phyloP scores from a whole-genome alignment of 2,329 filamentous ascomycete species.

The Colletotrichum sublineola region DNA sequence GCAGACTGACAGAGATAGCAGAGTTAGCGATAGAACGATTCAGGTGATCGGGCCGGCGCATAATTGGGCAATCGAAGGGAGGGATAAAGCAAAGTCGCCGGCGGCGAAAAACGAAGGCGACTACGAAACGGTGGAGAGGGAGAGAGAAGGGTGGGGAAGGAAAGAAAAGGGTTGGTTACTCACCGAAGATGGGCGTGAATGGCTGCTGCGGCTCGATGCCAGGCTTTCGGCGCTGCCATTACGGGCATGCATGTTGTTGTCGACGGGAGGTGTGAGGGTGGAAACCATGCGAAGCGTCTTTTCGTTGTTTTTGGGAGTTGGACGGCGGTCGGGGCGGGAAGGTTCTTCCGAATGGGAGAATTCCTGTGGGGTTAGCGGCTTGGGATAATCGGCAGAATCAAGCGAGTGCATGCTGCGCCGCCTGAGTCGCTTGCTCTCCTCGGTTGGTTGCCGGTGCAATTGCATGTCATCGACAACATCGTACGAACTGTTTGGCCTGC shows the following conservation, averaged over 20 bases:
- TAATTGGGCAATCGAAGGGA: constrained; percentile 60
- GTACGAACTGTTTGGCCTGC: constrained; percentile 68
- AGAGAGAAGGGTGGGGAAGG: neutral
- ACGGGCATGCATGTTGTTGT: constrained; percentile 53
- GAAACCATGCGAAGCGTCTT: constrained; percentile 57
- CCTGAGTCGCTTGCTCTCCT: constrained; percentile 83
- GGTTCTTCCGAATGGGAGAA: constrained; percentile 50
- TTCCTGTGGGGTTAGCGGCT: constrained; percentile 54
- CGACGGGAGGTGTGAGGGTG: constrained; percentile 44
- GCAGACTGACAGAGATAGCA: constrained; percentile 64
- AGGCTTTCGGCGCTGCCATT: constrained; percentile 76
- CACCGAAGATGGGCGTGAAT: constrained; percentile 76
- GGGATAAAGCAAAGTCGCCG: constrained; percentile 23
- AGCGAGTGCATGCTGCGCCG: constrained; percentile 84
- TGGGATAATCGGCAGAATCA: constrained; percentile 61
- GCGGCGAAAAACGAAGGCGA: too few species aligned
- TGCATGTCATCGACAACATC: constrained; percentile 75
- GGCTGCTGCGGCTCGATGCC: constrained; percentile 68
- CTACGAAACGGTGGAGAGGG: neutral
- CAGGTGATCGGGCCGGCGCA: constrained; percentile 45
- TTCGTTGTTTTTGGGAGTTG: constrained; percentile 47
- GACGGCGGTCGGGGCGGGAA: constrained; percentile 37
- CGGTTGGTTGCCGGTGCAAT: constrained; percentile 69
- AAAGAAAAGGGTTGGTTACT: constrained; percentile 54
- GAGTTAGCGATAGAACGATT: constrained; percentile 61